Conservation (phyloP, 192 early-diverging fungal genomes). For the Umbelopsis sp. region DNA sequence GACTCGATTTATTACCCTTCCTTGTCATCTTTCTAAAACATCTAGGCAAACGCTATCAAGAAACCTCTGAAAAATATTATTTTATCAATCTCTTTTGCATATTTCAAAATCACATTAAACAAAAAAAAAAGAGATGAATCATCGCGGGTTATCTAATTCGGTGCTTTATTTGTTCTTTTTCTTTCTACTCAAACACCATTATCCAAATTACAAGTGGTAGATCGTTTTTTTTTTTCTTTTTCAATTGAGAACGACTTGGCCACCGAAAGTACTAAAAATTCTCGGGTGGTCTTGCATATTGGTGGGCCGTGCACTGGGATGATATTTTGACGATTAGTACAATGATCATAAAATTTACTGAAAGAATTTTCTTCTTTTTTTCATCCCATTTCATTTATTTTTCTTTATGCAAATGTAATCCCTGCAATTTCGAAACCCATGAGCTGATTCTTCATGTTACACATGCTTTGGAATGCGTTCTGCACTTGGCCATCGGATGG, state of each 20-base stretch:
- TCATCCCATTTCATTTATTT: too few species aligned
- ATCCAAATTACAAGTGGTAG: background rate
- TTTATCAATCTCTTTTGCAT: too few species aligned
- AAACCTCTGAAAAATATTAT: too few species aligned
- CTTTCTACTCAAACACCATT: background rate
- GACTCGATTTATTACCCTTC: background rate
- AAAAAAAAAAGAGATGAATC: background rate
- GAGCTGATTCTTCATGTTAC: too few species aligned
- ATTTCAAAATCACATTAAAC: too few species aligned
- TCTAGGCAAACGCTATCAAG: too few species aligned
- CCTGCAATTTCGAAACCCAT: too few species aligned
- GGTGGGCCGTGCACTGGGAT: slow-evolving; percentile 15
- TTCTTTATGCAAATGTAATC: too few species aligned
- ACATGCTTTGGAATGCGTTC: too few species aligned
- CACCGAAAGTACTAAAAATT: background rate
- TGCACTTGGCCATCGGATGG: too few species aligned
- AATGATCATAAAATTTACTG: background rate
- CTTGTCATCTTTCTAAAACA: background rate
- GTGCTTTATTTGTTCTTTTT: background rate
- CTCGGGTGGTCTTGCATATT: background rate
- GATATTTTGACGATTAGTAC: background rate
- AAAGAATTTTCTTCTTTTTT: background rate
- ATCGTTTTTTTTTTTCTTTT: too few species aligned
- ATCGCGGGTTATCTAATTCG: background rate
- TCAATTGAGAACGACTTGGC: background rate